A percentile compares a stretch with the other conserved stretches of the same genome.
These are phyloP conservation scores for Sporothrix dimorphospora DNA, from an alignment of 2,329 filamentous ascomycete species.

Conservation along the genomic window DNA sequence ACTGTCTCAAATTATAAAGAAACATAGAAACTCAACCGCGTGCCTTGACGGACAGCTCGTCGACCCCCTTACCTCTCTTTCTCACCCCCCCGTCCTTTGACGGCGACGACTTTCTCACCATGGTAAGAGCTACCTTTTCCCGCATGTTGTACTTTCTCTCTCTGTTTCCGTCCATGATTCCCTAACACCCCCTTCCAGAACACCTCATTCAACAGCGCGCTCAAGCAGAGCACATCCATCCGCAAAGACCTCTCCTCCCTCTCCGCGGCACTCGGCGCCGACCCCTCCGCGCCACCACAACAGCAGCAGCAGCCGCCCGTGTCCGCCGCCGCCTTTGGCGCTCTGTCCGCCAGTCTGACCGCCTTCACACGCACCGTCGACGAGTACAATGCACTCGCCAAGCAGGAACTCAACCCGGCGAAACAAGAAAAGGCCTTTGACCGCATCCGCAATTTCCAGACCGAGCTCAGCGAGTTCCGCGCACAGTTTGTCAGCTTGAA, in stretches of 20 bases:
- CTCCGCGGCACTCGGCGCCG: conserved; percentile 38
- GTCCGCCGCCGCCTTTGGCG: conserved; percentile 50
- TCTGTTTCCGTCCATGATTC: not conserved
- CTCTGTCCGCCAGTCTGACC: conserved; percentile 68
- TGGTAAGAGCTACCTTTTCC: not conserved
- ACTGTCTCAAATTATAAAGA: not conserved
- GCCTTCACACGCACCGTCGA: conserved; percentile 88
- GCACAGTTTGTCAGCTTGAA: conserved; percentile 77
- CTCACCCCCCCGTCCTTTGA: not conserved
- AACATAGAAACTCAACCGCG: not conserved
- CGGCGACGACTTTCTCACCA: not conserved
- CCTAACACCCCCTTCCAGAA: conserved; percentile 56
- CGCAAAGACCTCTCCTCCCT: conserved; percentile 66
- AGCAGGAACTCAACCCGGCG: conserved; percentile 84
- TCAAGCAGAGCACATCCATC: conserved; percentile 81
- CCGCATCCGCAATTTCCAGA: conserved; percentile 80
- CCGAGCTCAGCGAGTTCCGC: conserved; percentile 79
- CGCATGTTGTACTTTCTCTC: not conserved
- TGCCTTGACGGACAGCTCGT: not conserved
- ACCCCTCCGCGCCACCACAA: conserved; percentile 35
- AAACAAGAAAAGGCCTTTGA: conserved; percentile 92
- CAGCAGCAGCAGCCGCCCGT: conserved; percentile 54
- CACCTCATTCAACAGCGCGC: conserved; percentile 81
- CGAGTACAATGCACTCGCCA: conserved; percentile 83
- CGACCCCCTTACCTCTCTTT: not conserved